phyloP scores from a whole-genome alignment of 306 rosid species.

The Comarum palustre region DNA sequence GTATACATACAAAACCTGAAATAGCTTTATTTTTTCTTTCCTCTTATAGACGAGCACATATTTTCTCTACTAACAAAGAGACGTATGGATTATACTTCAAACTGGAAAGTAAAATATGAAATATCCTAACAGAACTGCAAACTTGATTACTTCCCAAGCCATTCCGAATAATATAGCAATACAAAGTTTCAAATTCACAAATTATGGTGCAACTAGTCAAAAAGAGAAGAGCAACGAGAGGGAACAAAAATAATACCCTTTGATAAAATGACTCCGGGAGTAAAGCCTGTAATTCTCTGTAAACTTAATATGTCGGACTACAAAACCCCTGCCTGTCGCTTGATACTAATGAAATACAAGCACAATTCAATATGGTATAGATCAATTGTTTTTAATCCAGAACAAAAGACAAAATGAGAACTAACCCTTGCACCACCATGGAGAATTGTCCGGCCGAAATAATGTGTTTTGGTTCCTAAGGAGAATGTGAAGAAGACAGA shows the following conservation, averaged over 20 bases:
- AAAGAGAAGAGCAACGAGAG: not conserved
- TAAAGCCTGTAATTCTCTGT: slow-evolving; percentile 91
- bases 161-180: not conserved
- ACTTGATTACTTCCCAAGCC: not conserved
- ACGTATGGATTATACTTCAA: not conserved
- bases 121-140: not conserved
- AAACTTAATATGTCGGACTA: slow-evolving; percentile 87
- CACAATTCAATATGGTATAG: slow-evolving; percentile 4
- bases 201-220: not conserved
- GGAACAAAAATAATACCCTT: slow-evolving; percentile 58
- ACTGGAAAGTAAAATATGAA: not conserved
- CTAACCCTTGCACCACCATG: slow-evolving; percentile 98
- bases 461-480: slow-evolving; percentile 85
- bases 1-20: not conserved
- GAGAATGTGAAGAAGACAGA: slow-evolving; percentile 89
- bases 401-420: slow-evolving; percentile 18
- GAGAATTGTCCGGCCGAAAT: slow-evolving; percentile 93
- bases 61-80: not conserved
- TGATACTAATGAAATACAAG: slow-evolving; percentile 62
- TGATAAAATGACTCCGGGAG: slow-evolving; percentile 95
- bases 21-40: not conserved
- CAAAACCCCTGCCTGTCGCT: slow-evolving; percentile 97
- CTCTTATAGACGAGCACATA: not conserved
- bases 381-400: not conserved
- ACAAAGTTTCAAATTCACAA: not conserved